These are phyloP conservation scores for Dothidotthia symphoricarpi DNA, from an alignment of 2,329 filamentous ascomycete species.

Conservation along the genomic window DNA sequence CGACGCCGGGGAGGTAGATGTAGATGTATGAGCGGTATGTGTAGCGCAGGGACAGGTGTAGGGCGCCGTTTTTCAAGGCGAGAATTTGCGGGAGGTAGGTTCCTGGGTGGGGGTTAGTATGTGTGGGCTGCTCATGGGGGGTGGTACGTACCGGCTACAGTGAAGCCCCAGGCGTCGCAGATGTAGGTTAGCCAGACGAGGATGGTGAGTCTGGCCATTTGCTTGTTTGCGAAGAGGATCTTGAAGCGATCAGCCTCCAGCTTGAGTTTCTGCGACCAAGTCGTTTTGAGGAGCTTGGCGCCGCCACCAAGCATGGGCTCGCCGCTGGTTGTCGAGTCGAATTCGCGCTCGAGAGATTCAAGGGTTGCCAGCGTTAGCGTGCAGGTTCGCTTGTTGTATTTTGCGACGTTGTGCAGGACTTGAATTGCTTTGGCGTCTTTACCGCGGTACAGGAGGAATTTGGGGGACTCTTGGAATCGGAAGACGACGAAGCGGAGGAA, in stretches of 20 bases:
- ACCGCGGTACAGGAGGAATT: conserved; percentile 57
- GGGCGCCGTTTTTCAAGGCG: conserved; percentile 52
- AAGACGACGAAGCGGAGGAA: conserved; percentile 56
- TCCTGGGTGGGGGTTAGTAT: conserved; percentile 29
- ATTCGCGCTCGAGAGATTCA: conserved; percentile 35
- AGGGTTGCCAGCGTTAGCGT: conserved; percentile 39
- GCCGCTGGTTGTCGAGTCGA: conserved; percentile 19
- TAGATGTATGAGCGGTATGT: conserved; percentile 57
- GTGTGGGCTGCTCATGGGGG: background rate
- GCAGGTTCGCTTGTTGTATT: conserved; percentile 42
- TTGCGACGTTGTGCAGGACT: conserved; percentile 46
- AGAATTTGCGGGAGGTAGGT: conserved; percentile 53
- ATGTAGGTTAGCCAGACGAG: conserved; percentile 54
- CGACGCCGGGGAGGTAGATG: conserved; percentile 54
- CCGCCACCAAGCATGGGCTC: conserved; percentile 34
- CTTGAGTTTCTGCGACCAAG: conserved; percentile 37
- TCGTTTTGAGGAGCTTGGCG: conserved; percentile 29
- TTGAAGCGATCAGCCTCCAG: conserved; percentile 47
- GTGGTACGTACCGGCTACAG: conserved; percentile 42
- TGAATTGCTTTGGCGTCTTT: conserved; percentile 53
- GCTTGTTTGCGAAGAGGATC: conserved; percentile 46
- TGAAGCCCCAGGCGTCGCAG: conserved; percentile 53
- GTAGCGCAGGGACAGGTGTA: conserved; percentile 45
- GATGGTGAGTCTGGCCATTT: conserved; percentile 48
- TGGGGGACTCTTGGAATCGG: conserved; percentile 59